phyloP scores from a whole-genome alignment of 1,139 yeast genomes.

The Blastobotrys proliferans region DNA sequence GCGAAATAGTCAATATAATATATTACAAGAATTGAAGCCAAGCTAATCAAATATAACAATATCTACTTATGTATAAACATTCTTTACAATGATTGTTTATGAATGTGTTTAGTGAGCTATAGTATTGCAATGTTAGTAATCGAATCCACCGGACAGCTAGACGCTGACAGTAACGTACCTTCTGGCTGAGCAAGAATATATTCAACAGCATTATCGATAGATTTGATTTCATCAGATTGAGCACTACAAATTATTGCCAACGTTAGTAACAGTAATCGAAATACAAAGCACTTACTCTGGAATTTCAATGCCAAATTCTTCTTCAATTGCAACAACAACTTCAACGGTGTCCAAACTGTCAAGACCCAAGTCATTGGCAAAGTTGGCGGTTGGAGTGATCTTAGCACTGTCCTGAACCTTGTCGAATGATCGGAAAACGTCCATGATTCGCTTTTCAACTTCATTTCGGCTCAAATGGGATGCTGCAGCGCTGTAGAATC shows the following conservation, averaged over 20 bases:
- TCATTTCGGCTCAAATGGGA: slow-evolving; percentile 29
- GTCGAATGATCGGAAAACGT: slow-evolving; percentile 75
- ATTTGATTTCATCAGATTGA: slow-evolving; percentile 78
- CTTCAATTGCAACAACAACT: slow-evolving; percentile 86
- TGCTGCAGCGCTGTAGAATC: slow-evolving; percentile 13
- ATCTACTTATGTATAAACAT: too few relatives aligned
- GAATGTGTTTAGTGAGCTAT: slow-evolving; percentile 12
- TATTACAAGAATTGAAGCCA: too few relatives aligned
- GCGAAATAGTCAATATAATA: too few relatives aligned
- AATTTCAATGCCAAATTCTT: slow-evolving; percentile 57
- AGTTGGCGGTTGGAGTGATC: slow-evolving; percentile 58
- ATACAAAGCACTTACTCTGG: slow-evolving; percentile 53
- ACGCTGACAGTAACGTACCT: slow-evolving; percentile 24
- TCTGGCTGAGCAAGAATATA: slow-evolving; percentile 64
- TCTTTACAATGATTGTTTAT: too few relatives aligned
- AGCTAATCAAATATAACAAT: too few relatives aligned
- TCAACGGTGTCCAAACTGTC: slow-evolving; percentile 89
- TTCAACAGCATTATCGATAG: slow-evolving; percentile 78
- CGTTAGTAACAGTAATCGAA: not conserved
- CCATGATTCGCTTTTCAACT: slow-evolving; percentile 71
- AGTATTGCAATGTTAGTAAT: slow-evolving; percentile 5
- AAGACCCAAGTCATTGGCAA: slow-evolving; percentile 72
- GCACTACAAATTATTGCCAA: slow-evolving; percentile 33
- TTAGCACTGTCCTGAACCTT: slow-evolving; percentile 37
- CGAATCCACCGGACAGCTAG: not conserved